Evolutionary conservation across 2,329 filamentous ascomycete species (phyloP), one percentile per base, ranked within the genome.

Genomic region (Anthostomella pinea): DNA sequence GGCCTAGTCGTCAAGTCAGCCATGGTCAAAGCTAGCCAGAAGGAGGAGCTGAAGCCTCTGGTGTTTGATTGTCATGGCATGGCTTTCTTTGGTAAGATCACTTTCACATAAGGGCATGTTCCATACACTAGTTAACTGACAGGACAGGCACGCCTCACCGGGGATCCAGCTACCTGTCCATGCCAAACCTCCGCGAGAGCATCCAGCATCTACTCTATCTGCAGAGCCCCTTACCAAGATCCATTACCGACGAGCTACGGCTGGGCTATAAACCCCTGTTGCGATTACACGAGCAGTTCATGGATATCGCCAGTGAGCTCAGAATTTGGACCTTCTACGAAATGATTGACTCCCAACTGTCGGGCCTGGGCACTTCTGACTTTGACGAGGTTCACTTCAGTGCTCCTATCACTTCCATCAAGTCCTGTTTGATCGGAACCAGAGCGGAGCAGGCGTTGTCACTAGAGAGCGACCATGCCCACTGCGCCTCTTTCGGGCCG

Each of bases 271-370:
- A 61, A n/a, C 53, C 66, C 0, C 57, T 83, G 2, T 53, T 73
- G 6, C 64, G 63, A 25, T 64, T 68, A 30, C 72, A 80, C 13
- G 72, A 79, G 3, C 66, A 69, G 26, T 83, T 82, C 50, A 69
- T 69, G 30, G 65, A 73, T 3, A 68, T 78, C 5, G 70, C 76
- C 0, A 72, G 72, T 22, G 79, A 82, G 38, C 64, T 81, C 33
- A 72, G 70, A 6, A 65, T 82, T 9, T 82, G 78, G 77, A 79
- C 77, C 0, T 74, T 81, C 25, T 77, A 81, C 40, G 79, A 82
- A 49, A 82, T 76, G 0, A 68, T 77, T 6, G 78, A 81, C 52
- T 80, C 77, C 1, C 68, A 70, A 1, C 61, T 81, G 4, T 73
- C 72, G 0, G 70, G 70, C 1, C 52, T 62, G 2, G 64, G 62